phyloP scores from a whole-genome alignment of 1,139 yeast species.

The Pichia sp. region DNA sequence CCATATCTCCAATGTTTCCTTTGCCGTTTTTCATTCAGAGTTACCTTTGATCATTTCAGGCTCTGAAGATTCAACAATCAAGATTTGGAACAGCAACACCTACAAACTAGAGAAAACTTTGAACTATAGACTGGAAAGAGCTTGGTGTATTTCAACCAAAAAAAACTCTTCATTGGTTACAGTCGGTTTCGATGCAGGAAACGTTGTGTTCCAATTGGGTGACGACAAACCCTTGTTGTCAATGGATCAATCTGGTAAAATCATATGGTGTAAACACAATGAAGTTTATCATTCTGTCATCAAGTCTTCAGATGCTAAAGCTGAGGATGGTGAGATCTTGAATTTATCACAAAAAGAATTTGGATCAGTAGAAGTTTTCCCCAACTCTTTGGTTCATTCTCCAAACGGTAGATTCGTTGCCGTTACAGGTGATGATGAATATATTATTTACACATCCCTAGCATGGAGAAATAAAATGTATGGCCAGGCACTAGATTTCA shows the following conservation, averaged over 20 bases:
- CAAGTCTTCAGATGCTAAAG: constrained; percentile 58
- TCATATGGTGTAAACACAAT: constrained; percentile 85
- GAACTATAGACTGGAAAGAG: constrained; percentile 88
- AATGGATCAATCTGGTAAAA: constrained; percentile 88
- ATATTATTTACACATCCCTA: constrained; percentile 89
- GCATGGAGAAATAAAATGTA: constrained; percentile 97
- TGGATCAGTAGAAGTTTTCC: constrained; percentile 89
- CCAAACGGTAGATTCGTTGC: constrained; percentile 98
- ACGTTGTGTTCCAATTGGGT: constrained; percentile 80
- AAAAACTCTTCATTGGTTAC: constrained; percentile 79
- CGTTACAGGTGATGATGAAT: constrained; percentile 97
- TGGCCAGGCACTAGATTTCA: constrained; percentile 87
- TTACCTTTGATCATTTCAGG: constrained; percentile 83
- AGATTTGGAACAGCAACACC: constrained; percentile 76
- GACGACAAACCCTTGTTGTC: constrained; percentile 92
- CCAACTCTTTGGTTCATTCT: constrained; percentile 81
- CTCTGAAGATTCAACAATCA: constrained; percentile 76
- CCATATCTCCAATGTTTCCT: constrained; percentile 89
- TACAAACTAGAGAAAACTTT: constrained; percentile 85
- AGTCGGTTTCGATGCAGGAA: constrained; percentile 93
- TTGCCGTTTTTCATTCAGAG: constrained; percentile 95
- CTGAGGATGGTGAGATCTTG: constrained; percentile 77
- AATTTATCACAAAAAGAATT: constrained; percentile 79
- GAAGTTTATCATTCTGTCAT: constrained; percentile 84
- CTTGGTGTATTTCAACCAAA: constrained; percentile 88